Evolutionary conservation across 2,329 filamentous ascomycete genomes (phyloP).

Genomic region (Curvularia lunata): DNA sequence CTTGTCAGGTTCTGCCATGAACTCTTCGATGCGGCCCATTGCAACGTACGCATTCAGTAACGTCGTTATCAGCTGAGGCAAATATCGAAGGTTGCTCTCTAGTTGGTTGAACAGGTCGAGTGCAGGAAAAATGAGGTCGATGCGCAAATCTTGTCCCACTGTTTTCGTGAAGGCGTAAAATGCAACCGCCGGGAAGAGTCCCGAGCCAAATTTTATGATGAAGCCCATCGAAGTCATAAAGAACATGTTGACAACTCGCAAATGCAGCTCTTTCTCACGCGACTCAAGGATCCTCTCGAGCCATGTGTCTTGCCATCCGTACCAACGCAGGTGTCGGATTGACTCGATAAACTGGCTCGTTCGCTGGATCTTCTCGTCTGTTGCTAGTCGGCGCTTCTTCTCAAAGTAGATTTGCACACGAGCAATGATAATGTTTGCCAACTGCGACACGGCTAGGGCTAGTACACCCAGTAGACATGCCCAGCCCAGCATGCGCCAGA

Average conservation of each 20-base stretch:
- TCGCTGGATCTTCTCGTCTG: constrained; percentile 78
- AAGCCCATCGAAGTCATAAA: constrained; percentile 69
- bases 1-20: constrained; percentile 86
- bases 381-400: constrained; percentile 71
- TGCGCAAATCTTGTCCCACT: constrained; percentile 69
- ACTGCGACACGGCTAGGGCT: constrained; percentile 72
- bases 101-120: constrained; percentile 80
- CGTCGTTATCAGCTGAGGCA: constrained; percentile 77
- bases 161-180: constrained; percentile 82
- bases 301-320: constrained; percentile 82
- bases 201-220: constrained; percentile 73
- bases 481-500: constrained; percentile 81
- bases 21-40: constrained; percentile 79
- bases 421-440: constrained; percentile 72
- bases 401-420: constrained; percentile 72
- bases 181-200: constrained; percentile 78
- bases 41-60: constrained; percentile 84
- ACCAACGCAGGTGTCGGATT: constrained; percentile 80
- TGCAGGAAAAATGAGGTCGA: constrained; percentile 87
- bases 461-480: constrained; percentile 76
- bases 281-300: constrained; percentile 71
- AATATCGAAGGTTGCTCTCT: constrained; percentile 73
- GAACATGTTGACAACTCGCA: constrained; percentile 68
- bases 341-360: constrained; percentile 87
- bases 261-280: constrained; percentile 69